phyloP scores from a whole-genome alignment of 2,329 filamentous ascomycete species.

The Rugonectria rugulosa region DNA sequence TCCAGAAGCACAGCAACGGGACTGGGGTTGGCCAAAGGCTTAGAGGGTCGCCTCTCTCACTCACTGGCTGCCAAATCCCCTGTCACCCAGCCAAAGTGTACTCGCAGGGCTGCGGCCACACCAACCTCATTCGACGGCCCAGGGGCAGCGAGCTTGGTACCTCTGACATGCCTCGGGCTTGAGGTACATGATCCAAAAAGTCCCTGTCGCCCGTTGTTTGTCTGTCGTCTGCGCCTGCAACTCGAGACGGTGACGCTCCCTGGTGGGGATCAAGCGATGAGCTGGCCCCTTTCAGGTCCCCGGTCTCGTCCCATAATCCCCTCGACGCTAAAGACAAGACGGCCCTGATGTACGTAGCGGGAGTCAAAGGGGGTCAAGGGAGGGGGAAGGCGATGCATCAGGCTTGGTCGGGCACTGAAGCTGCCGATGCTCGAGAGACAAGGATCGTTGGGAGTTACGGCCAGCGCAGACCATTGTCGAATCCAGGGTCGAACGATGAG shows the following conservation, averaged over 20 bases:
- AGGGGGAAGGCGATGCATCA: slow-evolving; percentile 41
- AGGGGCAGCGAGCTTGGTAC: background rate
- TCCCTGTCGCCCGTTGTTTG: slow-evolving; percentile 27
- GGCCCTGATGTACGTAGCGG: slow-evolving; percentile 12
- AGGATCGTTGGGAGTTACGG: slow-evolving; percentile 15
- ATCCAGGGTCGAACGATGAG: slow-evolving; percentile 23
- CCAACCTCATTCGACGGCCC: slow-evolving; percentile 31
- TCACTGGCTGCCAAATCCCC: slow-evolving; percentile 32
- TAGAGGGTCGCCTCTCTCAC: slow-evolving; percentile 22
- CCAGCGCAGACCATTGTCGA: slow-evolving; percentile 17
- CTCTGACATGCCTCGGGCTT: slow-evolving; percentile 11
- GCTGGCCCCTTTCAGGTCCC: slow-evolving; percentile 40
- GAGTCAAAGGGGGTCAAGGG: slow-evolving; percentile 26
- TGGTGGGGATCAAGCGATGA: slow-evolving; percentile 40
- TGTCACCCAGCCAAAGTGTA: slow-evolving; percentile 23
- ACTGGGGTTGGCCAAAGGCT: slow-evolving; percentile 11
- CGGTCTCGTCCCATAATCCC: slow-evolving; percentile 40
- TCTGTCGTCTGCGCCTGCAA: slow-evolving; percentile 32
- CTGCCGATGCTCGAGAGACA: slow-evolving; percentile 13
- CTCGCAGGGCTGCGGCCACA: slow-evolving; percentile 35
- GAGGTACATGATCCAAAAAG: slow-evolving; percentile 19
- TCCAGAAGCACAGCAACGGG: too few relatives aligned
- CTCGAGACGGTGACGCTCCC: slow-evolving; percentile 41
- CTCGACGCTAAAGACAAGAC: slow-evolving; percentile 37
- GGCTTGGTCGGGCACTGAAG: slow-evolving; percentile 38